Conservation (phyloP, 345 rosid species). For the Citrus unshiu region DNA sequence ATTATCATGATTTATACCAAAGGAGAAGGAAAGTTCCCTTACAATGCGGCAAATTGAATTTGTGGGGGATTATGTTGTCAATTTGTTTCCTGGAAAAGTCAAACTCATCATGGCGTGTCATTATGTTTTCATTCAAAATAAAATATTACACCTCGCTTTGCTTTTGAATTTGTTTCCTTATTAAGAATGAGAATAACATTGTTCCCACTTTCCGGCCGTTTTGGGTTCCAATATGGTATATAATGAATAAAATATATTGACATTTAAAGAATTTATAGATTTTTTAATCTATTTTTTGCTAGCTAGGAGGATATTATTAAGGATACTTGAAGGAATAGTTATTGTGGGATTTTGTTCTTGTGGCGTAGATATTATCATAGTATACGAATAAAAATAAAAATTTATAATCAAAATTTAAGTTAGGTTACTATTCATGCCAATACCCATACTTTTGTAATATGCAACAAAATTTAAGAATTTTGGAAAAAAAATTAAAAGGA, state of each 20-base stretch:
- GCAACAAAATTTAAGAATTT: not conserved
- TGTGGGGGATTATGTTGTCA: not conserved
- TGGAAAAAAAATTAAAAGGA: not conserved
- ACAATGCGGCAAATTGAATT: not conserved
- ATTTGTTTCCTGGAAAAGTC: not conserved
- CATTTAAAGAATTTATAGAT: not conserved
- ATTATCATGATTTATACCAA: not conserved
- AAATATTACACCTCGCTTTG: not conserved
- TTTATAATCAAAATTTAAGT: no score
- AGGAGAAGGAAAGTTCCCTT: not conserved
- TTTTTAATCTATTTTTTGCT: not conserved
- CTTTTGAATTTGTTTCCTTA: not conserved
- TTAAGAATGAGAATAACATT: not conserved
- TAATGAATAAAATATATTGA: not conserved
- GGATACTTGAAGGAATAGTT: not conserved
- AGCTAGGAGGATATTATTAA: not conserved
- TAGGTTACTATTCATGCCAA: not conserved
- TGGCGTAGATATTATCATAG: not conserved
- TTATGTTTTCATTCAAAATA: not conserved
- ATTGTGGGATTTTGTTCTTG: not conserved
- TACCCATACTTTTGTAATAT: not conserved
- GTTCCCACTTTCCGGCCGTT: not conserved
- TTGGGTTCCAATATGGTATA: not conserved
- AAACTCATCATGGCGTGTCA: not conserved
- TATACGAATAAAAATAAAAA: no score